Evolutionary conservation across 768 basidiomycete genomes (phyloP), one percentile per base, ranked within the genome.

Genomic region (Tylopilus plumbeoviolaceoides): DNA sequence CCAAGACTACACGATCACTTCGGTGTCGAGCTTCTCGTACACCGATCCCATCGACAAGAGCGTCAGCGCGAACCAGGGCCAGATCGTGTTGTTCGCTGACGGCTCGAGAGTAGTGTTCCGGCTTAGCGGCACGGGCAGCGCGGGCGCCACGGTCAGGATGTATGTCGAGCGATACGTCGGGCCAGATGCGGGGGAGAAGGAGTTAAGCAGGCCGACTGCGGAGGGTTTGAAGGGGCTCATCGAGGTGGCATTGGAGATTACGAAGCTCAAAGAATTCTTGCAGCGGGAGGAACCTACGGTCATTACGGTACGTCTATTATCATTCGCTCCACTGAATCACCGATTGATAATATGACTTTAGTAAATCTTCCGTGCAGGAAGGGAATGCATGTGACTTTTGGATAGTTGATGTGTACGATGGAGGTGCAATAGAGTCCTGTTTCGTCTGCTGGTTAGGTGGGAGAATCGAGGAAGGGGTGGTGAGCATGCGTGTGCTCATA

Each of bases 1-100:
- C 36, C 79, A 80, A 43, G 77, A 80, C 45, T 98, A 95, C 78
- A 85, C 78, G 55, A 83, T 99, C 52, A 78, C 82, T 17, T 79
- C 81, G 23, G 74, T 89, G 40, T 86, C 85, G 75, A 84, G 92
- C 78, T 99, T 99, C 68, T 83, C 88, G 67, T 99, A 99, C 80
- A 97, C 85, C 45, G 97, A 99, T 70, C 97, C 97, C n/a, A 98
- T 98, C 71, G 97, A 99, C 68, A 76, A 85, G 49, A 91, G 89
- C 42, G 81, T 98, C 56, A 92, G 90, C 59, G 85, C 85, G 72
- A 98, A 98, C 71, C 97, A 99, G 68, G 97, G 97, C 1, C 89
- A 98, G 61, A 88, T 95, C 67, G 85, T 98, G 67, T 80, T 81
- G 47, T 99, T 99, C 73, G 72, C 75, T 28, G 97, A 98, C 67